phyloP scores from a whole-genome alignment of 805 yeast species.

The Sugiyamaella boreocaroliniensis region DNA sequence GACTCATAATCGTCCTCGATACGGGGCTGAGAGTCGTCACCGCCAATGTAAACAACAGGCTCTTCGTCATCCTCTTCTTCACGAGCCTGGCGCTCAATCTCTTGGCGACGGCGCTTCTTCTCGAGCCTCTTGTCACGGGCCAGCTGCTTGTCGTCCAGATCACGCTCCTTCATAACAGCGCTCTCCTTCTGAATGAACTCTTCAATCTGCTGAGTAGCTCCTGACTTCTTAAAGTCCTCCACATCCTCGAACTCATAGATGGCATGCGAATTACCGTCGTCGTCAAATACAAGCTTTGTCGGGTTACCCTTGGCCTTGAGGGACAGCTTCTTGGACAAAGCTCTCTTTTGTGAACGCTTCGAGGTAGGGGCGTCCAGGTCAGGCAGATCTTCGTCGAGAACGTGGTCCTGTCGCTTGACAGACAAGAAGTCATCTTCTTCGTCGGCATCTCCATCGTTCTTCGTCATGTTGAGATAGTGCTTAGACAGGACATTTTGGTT shows the following conservation, averaged over 20 bases:
- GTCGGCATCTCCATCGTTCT: constrained; percentile 33
- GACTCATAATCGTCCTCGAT: constrained; percentile 17
- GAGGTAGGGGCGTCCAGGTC: constrained; percentile 61
- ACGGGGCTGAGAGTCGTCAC: constrained; percentile 15
- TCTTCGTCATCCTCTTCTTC: constrained; percentile 30
- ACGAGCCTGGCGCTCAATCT: constrained; percentile 51
- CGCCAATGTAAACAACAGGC: constrained; percentile 27
- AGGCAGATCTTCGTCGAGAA: constrained; percentile 37
- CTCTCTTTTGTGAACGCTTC: constrained; percentile 76
- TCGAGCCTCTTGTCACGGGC: constrained; percentile 77
- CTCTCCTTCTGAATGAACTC: constrained; percentile 62
- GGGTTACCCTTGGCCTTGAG: constrained; percentile 57
- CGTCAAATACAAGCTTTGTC: constrained; percentile 80
- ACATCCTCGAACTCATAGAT: constrained; percentile 87
- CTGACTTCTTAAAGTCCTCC: constrained; percentile 68
- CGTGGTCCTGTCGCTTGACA: constrained; percentile 74
- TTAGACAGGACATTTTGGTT: constrained; percentile 89
- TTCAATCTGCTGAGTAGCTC: constrained; percentile 61
- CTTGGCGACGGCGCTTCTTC: constrained; percentile 83
- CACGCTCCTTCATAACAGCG: constrained; percentile 62
- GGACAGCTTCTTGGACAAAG: constrained; percentile 76
- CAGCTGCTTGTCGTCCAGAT: constrained; percentile 65
- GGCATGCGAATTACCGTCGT: constrained; percentile 89
- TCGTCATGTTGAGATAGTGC: constrained; percentile 72
- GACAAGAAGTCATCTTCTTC: constrained; percentile 59